Evolutionary conservation across 2,329 filamentous ascomycete species (phyloP).

Genomic region (Fusarium chlamydosporum): DNA sequence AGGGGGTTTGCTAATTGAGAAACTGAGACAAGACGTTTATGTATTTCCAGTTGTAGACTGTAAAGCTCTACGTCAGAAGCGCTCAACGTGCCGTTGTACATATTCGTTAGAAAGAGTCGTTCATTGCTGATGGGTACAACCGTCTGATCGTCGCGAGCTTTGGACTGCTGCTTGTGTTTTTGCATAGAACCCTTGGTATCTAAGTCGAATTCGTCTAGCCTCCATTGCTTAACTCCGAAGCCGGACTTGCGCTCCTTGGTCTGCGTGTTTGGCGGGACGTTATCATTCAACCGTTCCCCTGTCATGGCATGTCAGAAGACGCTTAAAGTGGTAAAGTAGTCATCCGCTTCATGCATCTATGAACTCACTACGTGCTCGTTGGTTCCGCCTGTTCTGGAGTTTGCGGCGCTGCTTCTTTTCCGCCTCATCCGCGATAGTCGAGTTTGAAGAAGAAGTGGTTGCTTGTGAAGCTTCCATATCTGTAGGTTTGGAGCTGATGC

Average conservation of each 20-base stretch:
- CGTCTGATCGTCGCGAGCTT: background rate
- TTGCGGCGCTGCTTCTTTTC: slow-evolving; percentile 23
- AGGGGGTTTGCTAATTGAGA: background rate
- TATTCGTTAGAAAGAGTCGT: background rate
- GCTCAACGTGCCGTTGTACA: background rate
- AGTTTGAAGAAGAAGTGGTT: no score
- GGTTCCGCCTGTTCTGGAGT: slow-evolving; percentile 21
- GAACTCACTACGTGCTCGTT: slow-evolving; percentile 23
- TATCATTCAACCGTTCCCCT: slow-evolving; percentile 5
- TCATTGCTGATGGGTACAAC: background rate
- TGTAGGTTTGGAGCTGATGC: accelerated
- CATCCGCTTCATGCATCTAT: background rate
- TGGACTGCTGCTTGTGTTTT: background rate
- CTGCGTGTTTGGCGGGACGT: background rate
- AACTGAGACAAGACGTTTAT: background rate
- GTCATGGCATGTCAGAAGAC: background rate
- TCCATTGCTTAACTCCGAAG: slow-evolving; percentile 27
- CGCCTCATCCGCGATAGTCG: background rate
- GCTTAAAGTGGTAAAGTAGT: background rate
- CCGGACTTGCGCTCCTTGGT: background rate
- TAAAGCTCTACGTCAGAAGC: slow-evolving; percentile 10
- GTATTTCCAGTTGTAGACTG: slow-evolving; percentile 11
- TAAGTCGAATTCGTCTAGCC: slow-evolving; percentile 10
- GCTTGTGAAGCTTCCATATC: no score
- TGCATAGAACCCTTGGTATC: background rate